Conservation (phyloP, 163 green algal species). For the Scenedesmus sp. region DNA sequence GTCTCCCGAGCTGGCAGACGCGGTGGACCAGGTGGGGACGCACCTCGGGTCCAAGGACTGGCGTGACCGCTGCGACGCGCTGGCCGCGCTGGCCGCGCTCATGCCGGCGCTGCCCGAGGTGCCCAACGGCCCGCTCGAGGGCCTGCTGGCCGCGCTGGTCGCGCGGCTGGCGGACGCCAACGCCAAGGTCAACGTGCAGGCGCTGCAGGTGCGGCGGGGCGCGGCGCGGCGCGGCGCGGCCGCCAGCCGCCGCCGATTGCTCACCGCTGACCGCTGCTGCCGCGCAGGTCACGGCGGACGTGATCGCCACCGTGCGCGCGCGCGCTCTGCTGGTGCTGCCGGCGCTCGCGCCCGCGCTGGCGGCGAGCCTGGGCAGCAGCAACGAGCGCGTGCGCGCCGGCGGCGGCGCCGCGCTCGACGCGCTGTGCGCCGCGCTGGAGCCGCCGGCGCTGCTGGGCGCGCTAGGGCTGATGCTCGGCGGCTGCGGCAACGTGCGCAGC, state of each 20-base stretch:
- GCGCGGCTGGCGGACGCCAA: conserved; percentile 63
- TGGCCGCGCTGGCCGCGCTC: conserved; percentile 53
- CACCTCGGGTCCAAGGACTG: conserved; percentile 67
- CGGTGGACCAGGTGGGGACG: conserved; percentile 42
- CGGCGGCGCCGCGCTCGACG: conserved; percentile 23
- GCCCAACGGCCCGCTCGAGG: conserved; percentile 50
- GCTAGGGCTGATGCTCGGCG: conserved; percentile 47
- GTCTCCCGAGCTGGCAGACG: conserved; percentile 36
- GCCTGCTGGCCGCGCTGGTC: conserved; percentile 58
- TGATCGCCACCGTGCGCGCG: conserved; percentile 5
- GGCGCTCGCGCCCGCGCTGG: conserved; percentile 66
- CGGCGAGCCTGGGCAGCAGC: conserved; percentile 56
- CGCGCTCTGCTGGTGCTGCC: conserved; percentile 57
- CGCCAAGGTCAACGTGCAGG: conserved; percentile 65
- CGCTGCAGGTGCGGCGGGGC: conserved; percentile 50
- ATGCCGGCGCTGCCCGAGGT: conserved; percentile 27
- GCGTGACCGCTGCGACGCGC: conserved; percentile 59
- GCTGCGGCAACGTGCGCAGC: conserved; percentile 53
- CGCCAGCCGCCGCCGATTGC: too few species aligned
- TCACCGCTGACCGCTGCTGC: too few species aligned
- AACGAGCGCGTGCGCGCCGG: conserved; percentile 62
- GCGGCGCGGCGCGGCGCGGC: too few species aligned
- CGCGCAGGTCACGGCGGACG: conserved; percentile 5
- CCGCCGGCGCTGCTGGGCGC: conserved; percentile 54
- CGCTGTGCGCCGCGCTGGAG: conserved; percentile 18